phyloP scores from a whole-genome alignment of 148 eudicot genomes.

The Dysphania ambrosioides region DNA sequence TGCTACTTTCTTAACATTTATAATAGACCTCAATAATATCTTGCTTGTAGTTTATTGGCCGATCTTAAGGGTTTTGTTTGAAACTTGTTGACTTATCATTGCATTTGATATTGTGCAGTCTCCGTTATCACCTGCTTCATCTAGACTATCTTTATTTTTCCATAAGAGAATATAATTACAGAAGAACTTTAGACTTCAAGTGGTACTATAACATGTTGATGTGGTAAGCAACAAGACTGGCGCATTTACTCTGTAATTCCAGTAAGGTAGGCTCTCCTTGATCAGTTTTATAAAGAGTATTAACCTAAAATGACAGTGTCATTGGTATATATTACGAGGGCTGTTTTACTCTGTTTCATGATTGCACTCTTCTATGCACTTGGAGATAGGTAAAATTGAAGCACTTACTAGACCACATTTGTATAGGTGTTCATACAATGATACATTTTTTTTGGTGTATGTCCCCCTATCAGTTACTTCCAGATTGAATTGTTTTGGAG shows the following conservation, averaged over 20 bases:
- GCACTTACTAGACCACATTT: not conserved
- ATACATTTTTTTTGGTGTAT: not conserved
- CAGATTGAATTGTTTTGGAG: not conserved
- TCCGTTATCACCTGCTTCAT: slow-evolving; percentile 89
- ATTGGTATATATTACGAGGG: not conserved
- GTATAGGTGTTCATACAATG: not conserved
- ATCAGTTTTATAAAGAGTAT: not conserved
- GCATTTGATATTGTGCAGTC: slow-evolving; percentile 43
- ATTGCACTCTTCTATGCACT: slow-evolving; percentile 87
- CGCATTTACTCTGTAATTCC: not conserved
- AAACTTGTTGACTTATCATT: not conserved
- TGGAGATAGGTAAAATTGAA: slow-evolving; percentile 81
- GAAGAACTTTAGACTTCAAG: slow-evolving; percentile 82
- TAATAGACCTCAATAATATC: too few relatives aligned
- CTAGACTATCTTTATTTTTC: slow-evolving; percentile 88
- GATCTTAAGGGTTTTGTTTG: not conserved
- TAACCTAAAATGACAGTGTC: not conserved
- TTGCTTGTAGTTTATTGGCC: not conserved
- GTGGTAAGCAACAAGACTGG: slow-evolving; percentile 54
- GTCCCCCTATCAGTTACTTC: not conserved
- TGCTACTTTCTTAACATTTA: too few relatives aligned
- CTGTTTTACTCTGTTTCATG: slow-evolving; percentile 76
- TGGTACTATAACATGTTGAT: slow-evolving; percentile 89
- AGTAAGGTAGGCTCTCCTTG: slow-evolving; percentile 2
- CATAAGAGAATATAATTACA: slow-evolving; percentile 87